Evolutionary conservation across 306 rosid genomes (phyloP).

Genomic region (Citrullus mucosospermus): DNA sequence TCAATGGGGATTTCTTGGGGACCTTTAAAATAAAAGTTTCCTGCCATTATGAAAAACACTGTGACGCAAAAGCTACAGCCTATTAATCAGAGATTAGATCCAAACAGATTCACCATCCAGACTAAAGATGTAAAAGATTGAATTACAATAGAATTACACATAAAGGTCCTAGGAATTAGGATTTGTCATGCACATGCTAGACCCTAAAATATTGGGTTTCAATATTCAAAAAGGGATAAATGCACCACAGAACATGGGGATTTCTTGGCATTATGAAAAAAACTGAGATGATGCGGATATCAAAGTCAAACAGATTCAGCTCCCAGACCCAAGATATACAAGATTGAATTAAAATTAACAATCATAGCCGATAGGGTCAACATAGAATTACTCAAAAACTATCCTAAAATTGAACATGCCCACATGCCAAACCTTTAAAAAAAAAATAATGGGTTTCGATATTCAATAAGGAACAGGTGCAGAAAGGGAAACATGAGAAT

Average conservation of each 20-base stretch:
- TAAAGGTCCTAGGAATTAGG: background rate
- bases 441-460: background rate
- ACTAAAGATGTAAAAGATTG: background rate
- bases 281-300: background rate
- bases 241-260: background rate
- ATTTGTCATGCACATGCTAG: background rate
- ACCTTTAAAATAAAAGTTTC: conserved; percentile 42
- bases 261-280: background rate
- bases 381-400: background rate
- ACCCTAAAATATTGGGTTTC: background rate
- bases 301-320: background rate
- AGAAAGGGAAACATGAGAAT: background rate
- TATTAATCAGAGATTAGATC: background rate
- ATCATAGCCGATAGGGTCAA: background rate
- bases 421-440: background rate
- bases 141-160: background rate
- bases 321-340: background rate
- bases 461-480: background rate
- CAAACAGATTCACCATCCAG: background rate
- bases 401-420: background rate
- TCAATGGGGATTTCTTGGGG: conserved; percentile 65
- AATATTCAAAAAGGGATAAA: background rate
- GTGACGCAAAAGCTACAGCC: conserved; percentile 8
- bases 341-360: background rate
- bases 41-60: conserved; percentile 28